These are phyloP conservation scores for Hyaloscypha finlandica DNA, from an alignment of 495 filamentous ascomycete species.

Conservation along the genomic window DNA sequence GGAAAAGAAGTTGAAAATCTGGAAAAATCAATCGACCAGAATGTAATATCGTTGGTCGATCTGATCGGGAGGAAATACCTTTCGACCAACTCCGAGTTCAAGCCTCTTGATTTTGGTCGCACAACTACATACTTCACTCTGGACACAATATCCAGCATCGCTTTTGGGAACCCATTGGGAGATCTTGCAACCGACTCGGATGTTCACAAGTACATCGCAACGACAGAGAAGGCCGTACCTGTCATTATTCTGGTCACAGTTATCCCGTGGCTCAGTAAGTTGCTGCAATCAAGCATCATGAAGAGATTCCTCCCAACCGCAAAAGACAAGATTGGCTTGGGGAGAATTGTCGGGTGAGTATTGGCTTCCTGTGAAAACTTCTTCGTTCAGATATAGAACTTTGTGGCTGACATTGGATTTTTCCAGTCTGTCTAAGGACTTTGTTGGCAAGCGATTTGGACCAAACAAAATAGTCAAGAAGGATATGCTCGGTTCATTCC, in stretches of 20 bases:
- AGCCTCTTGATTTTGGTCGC: neutral
- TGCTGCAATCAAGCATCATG: slow-evolving; percentile 54
- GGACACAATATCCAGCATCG: neutral
- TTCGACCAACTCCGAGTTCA: neutral
- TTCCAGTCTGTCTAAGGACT: slow-evolving; percentile 38
- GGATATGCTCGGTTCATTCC: slow-evolving; percentile 48
- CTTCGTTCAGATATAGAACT: no score
- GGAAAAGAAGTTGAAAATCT: neutral
- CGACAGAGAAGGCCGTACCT: neutral
- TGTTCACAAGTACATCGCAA: neutral
- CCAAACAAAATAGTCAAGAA: slow-evolving; percentile 15
- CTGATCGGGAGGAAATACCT: neutral
- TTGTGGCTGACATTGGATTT: neutral
- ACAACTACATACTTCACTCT: neutral
- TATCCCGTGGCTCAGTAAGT: slow-evolving; percentile 41
- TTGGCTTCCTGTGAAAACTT: neutral
- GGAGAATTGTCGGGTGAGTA: slow-evolving; percentile 46
- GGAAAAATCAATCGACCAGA: neutral
- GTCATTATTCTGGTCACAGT: slow-evolving; percentile 2
- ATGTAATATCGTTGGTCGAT: neutral
- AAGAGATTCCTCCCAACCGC: slow-evolving; percentile 53
- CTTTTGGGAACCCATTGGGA: neutral
- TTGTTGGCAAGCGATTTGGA: slow-evolving; percentile 38
- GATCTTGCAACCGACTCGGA: neutral
- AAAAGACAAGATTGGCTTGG: slow-evolving; percentile 53